Evolutionary conservation across 2,329 filamentous ascomycete genomes (phyloP), one percentile per base, ranked within the genome.

Genomic region (Ascochyta viciae-villosae): DNA sequence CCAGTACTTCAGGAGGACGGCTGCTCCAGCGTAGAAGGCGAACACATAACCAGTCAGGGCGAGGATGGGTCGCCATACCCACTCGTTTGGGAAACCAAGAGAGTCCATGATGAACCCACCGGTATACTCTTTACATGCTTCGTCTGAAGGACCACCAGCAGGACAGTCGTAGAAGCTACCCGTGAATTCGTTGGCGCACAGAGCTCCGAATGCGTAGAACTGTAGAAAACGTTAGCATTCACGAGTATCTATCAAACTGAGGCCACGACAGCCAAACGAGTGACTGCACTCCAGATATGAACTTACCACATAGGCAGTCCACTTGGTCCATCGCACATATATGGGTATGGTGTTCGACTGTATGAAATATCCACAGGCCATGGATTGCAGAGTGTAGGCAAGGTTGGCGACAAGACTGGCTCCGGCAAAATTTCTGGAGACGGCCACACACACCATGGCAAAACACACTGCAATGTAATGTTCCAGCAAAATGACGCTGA

Each of bases 311-410:
- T 87, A 88, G 1, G 85, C 83, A 23, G 82, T 81, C 79, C 86
- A 89, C 68, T 91, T 92, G 1, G 90, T 77, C 90, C 90, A 93
- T 51, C 89, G 82, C n/a, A 91, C 85, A 64, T 92, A 93, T 1
- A 92, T 80, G 0, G 90, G 89, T 3, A 93, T 89, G 5, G 87
- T 86, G 49, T 90, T 85, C 10, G 82, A 81, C 70, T 92, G 89
- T 13, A 92, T 85, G 62, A 93, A 92, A 72, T 88, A 92, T 1
- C 90, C 90, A 60, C 89, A 91, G 0, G 87, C 87, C 78, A 92
- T 86, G 2, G 84, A 88, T 68, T 93, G 90, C 19, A 92, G 62
- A 0, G 90, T 93, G 63, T 87, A 92, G 0, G 82, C 83, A 43
- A 92, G 75, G 63, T 93, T 93, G 9, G 85, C 89, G 42, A 91